Percentiles rank a stretch among this genome's conserved stretches.
Conservation (phyloP, 345 rosid genomes). For the Heritiera littoralis region DNA sequence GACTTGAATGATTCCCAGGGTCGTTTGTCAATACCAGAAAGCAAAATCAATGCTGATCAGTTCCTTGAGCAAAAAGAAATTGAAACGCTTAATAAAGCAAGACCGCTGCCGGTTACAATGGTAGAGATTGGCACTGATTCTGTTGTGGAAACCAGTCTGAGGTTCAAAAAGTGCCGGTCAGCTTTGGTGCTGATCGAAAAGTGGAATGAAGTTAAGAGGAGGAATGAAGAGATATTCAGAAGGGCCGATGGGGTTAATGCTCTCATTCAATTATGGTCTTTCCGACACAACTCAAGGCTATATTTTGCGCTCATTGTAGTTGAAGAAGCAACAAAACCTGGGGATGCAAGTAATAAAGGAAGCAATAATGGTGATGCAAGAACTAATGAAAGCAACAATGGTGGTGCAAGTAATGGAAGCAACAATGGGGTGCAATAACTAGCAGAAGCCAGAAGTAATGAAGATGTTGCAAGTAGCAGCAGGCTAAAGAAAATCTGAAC, state of each 20-base stretch:
- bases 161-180: background rate
- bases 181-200: background rate
- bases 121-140: background rate
- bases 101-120: background rate
- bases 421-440: too few species aligned
- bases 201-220: background rate
- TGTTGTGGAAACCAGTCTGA: background rate
- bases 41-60: background rate
- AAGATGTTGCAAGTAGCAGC: too few species aligned
- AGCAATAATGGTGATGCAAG: too few species aligned
- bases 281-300: background rate
- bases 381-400: too few species aligned
- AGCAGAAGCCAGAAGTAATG: too few species aligned
- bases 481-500: background rate
- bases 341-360: too few species aligned
- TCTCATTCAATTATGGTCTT: background rate
- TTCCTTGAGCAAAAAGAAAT: background rate
- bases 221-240: background rate
- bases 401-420: too few species aligned
- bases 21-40: background rate
- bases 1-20: background rate
- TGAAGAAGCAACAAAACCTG: background rate
- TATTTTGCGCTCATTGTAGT: background rate
- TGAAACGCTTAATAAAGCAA: background rate
- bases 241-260: background rate